Evolutionary conservation across 2,329 filamentous ascomycete genomes (phyloP).

Genomic region (Verticillium longisporum): DNA sequence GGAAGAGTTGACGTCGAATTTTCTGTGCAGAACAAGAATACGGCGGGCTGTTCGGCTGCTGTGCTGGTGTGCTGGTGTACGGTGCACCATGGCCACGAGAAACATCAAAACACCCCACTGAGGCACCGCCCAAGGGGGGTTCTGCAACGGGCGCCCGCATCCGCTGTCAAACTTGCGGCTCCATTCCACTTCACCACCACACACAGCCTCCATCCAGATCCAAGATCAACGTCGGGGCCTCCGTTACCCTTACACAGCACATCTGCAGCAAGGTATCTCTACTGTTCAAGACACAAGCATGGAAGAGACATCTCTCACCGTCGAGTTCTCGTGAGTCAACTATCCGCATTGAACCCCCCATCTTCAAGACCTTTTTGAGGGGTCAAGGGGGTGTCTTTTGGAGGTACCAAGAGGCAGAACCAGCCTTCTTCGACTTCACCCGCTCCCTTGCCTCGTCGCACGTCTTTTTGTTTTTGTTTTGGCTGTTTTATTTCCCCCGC

Average conservation of each 20-base stretch:
- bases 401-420: neutral
- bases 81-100: neutral
- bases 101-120: neutral
- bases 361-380: neutral
- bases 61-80: accelerated
- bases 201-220: neutral
- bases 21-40: constrained; percentile 5
- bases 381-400: neutral
- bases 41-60: constrained; percentile 2
- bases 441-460: neutral
- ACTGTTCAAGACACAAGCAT: neutral
- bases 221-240: neutral
- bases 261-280: neutral
- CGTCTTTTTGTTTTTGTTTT: no score
- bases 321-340: constrained; percentile 60
- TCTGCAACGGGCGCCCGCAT: neutral
- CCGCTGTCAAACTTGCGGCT: neutral
- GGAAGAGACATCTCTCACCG: constrained; percentile 48
- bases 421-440: neutral
- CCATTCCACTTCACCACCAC: neutral
- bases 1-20: constrained; percentile 12
- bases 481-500: neutral
- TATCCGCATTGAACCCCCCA: neutral
- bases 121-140: no score
- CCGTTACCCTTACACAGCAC: neutral